A percentile compares a stretch with the other conserved stretches of the same genome.
phyloP scores from a whole-genome alignment of 352 stramenopile species.

The Hyaloperonospora brassicae region DNA sequence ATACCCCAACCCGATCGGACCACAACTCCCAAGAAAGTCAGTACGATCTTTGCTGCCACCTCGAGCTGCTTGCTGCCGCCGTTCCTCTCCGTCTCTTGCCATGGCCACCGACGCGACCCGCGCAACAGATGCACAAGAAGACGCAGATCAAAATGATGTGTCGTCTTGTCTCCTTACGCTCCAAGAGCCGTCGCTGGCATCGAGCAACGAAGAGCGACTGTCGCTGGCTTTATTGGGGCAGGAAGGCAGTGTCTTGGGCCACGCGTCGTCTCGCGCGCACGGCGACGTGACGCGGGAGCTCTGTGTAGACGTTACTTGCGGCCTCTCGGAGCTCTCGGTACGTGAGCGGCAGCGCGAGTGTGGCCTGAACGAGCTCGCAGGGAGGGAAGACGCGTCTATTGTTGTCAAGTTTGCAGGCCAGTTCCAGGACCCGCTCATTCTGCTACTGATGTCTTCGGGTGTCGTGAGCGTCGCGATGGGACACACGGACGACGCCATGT shows the following conservation, averaged over 20 bases:
- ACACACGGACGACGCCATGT: slow-evolving; percentile 93
- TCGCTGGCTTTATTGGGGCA: slow-evolving; percentile 14
- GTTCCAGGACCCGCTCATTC: slow-evolving; percentile 96
- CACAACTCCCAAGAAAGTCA: too few species aligned
- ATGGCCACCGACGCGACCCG: too few species aligned
- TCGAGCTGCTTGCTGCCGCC: too few species aligned
- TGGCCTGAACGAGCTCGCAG: slow-evolving; percentile 63
- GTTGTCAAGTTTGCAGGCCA: slow-evolving; percentile 88
- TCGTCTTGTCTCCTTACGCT: neutral
- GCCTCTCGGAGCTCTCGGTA: slow-evolving; percentile 45
- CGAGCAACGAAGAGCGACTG: slow-evolving; percentile 9
- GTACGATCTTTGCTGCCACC: too few species aligned
- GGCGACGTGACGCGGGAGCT: slow-evolving; percentile 61
- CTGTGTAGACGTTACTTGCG: slow-evolving; percentile 55
- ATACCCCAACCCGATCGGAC: too few species aligned
- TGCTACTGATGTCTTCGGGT: slow-evolving; percentile 91
- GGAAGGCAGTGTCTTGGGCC: slow-evolving; percentile 20
- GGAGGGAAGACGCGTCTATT: slow-evolving; percentile 78
- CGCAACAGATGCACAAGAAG: too few species aligned
- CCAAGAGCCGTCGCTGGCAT: slow-evolving; percentile 11
- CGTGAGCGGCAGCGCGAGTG: slow-evolving; percentile 58
- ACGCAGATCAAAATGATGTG: too few species aligned
- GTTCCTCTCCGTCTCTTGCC: too few species aligned
- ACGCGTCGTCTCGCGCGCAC: slow-evolving; percentile 37
- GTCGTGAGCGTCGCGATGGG: slow-evolving; percentile 87